Evolutionary conservation across 176 grass and related monocot genomes (phyloP).

Genomic region (Bonia amplexicaulis): DNA sequence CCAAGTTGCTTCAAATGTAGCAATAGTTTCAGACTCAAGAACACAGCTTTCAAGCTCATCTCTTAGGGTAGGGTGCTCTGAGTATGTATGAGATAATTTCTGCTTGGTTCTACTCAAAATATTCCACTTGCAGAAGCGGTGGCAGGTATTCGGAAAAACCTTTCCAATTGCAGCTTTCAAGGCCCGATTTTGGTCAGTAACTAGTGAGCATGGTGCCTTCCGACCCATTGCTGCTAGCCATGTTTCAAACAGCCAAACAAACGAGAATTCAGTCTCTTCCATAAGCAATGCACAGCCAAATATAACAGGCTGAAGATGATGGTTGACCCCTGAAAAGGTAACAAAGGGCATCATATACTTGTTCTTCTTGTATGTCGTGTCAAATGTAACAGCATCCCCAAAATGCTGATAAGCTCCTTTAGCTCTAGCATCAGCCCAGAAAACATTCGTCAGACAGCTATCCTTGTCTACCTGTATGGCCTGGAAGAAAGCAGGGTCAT

Average conservation of each 20-base stretch:
- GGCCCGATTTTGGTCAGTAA: constrained; percentile 81
- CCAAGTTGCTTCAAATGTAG: constrained; percentile 69
- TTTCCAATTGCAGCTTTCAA: constrained; percentile 68
- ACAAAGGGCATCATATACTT: constrained; percentile 90
- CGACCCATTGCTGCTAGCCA: constrained; percentile 78
- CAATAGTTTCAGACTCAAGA: constrained; percentile 57
- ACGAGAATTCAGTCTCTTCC: constrained; percentile 75
- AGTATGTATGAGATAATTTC: constrained; percentile 68
- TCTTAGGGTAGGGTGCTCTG: constrained; percentile 51
- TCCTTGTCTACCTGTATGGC: constrained; percentile 81
- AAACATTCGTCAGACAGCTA: constrained; percentile 68
- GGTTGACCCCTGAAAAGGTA: constrained; percentile 78
- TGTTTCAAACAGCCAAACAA: constrained; percentile 85
- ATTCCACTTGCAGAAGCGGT: constrained; percentile 85
- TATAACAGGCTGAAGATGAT: constrained; percentile 78
- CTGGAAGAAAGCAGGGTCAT: constrained; percentile 68
- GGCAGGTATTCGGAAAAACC: constrained; percentile 62
- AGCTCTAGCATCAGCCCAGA: constrained; percentile 81
- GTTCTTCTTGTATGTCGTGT: constrained; percentile 87
- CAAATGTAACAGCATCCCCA: constrained; percentile 76
- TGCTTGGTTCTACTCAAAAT: constrained; percentile 81
- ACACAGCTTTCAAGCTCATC: constrained; percentile 79
- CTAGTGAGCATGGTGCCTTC: constrained; percentile 52
- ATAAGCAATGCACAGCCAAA: constrained; percentile 85
- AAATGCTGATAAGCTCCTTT: constrained; percentile 62